Conservation (phyloP, 2,329 filamentous ascomycete species). For the Fusarium stilboides region DNA sequence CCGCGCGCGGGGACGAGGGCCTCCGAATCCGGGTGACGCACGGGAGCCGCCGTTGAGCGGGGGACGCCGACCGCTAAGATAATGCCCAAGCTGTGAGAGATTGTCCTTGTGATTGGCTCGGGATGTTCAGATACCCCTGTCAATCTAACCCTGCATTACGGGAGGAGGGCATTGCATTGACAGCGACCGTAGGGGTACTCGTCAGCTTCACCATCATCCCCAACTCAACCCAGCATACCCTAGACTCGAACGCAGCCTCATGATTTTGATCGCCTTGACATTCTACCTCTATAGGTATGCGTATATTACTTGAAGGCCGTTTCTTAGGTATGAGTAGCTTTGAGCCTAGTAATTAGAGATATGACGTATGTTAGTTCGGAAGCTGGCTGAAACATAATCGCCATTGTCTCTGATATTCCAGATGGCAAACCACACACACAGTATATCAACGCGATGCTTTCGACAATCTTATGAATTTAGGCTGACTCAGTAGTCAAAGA, state of each 20-base stretch:
- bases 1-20: slow-evolving; percentile 4
- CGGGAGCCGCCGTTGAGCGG: slow-evolving; percentile 48
- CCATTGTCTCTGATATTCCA: no score
- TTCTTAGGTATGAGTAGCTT: no score
- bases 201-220: background rate
- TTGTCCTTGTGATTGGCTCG: slow-evolving; percentile 36
- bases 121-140: slow-evolving; percentile 26
- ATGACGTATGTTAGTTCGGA: no score
- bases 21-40: slow-evolving; percentile 36
- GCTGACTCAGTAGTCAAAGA: no score
- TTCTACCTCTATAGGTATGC: background rate
- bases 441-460: no score
- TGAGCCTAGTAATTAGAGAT: no score
- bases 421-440: no score
- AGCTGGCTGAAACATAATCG: no score
- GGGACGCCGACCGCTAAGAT: slow-evolving; percentile 40
- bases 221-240: slow-evolving; percentile 26
- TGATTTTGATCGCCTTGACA: background rate
- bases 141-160: slow-evolving; percentile 22
- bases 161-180: no score
- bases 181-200: slow-evolving; percentile 6
- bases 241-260: slow-evolving; percentile 18
- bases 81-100: slow-evolving; percentile 40
- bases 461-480: no score
- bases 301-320: no score